Evolutionary conservation across 106 monocot genomes (phyloP).

Genomic region (Dendrobium chrysotoxum): DNA sequence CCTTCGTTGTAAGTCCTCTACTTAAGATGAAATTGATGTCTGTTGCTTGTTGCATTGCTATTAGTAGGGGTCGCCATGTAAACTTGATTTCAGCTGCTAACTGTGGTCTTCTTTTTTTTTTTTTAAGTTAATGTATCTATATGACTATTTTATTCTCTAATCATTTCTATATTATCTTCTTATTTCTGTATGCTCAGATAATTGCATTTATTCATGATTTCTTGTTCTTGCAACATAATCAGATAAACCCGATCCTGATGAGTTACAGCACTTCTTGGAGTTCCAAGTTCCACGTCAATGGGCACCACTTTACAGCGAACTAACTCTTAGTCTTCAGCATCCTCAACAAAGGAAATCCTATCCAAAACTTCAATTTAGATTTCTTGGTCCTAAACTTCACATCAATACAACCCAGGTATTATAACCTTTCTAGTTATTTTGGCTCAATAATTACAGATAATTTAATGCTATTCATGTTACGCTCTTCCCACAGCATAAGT

Average conservation of each 20-base stretch:
- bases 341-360: conserved; percentile 59
- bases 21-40: not conserved
- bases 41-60: not conserved
- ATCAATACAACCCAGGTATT: conserved; percentile 83
- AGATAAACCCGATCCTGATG: conserved; percentile 87
- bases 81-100: not conserved
- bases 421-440: not conserved
- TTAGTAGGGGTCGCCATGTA: not conserved
- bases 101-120: not conserved
- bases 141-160: not conserved
- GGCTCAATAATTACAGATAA: not conserved
- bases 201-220: not conserved
- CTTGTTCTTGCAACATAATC: conserved; percentile 6
- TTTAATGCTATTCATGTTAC: not conserved
- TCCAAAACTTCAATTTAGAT: conserved; percentile 69
- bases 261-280: conserved; percentile 81
- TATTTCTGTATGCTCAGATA: not conserved
- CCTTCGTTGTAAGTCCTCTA: conserved; percentile 75
- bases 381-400: conserved; percentile 70
- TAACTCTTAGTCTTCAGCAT: conserved; percentile 74
- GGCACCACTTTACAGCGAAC: conserved; percentile 86
- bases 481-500: no score
- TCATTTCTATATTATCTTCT: not conserved
- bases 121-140: not conserved
- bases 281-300: conserved; percentile 93